Percentiles rank a stretch among this genome's conserved stretches.
phyloP scores from a whole-genome alignment of 75 land plant species.

The Pinus tabuliformis region DNA sequence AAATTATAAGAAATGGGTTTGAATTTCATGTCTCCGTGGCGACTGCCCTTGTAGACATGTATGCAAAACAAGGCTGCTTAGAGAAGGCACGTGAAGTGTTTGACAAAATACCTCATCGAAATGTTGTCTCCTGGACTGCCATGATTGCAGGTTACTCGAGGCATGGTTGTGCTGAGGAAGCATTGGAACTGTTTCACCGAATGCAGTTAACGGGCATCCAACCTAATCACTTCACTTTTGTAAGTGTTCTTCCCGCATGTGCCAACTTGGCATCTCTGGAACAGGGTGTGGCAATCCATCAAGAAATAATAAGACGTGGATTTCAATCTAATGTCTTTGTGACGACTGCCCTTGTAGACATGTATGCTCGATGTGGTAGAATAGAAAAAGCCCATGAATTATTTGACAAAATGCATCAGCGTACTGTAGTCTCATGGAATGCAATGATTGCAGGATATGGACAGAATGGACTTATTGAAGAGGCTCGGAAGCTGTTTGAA shows the following conservation, averaged over 20 bases:
- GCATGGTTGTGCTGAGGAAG: conserved; percentile 19
- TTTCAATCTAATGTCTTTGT: conserved; percentile 17
- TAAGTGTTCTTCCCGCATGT: conserved; percentile 25
- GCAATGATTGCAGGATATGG: conserved; percentile 45
- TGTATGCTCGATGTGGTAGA: conserved; percentile 32
- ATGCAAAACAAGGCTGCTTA: conserved; percentile 18
- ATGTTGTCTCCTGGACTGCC: conserved; percentile 53
- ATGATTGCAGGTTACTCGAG: conserved; percentile 31
- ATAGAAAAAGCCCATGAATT: conserved; percentile 24
- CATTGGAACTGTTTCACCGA: conserved; percentile 19
- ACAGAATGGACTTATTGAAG: conserved; percentile 17
- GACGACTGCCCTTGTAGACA: conserved; percentile 24
- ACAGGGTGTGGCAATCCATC: conserved; percentile 26
- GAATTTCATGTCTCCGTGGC: conserved; percentile 14
- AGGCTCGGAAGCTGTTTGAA: conserved; percentile 22
- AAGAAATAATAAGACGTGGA: conserved; percentile 19
- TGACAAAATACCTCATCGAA: conserved; percentile 35
- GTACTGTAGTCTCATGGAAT: conserved; percentile 38
- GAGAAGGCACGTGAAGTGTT: conserved; percentile 29
- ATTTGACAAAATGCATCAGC: conserved; percentile 12
- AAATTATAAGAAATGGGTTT: conserved; percentile 24
- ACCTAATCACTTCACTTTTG: conserved; percentile 45
- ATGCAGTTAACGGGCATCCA: conserved; percentile 21
- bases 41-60: conserved; percentile 33
- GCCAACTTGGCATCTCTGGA: conserved; percentile 17